Conservation (phyloP, 2,329 filamentous ascomycete genomes). For the Catunica adiposa region DNA sequence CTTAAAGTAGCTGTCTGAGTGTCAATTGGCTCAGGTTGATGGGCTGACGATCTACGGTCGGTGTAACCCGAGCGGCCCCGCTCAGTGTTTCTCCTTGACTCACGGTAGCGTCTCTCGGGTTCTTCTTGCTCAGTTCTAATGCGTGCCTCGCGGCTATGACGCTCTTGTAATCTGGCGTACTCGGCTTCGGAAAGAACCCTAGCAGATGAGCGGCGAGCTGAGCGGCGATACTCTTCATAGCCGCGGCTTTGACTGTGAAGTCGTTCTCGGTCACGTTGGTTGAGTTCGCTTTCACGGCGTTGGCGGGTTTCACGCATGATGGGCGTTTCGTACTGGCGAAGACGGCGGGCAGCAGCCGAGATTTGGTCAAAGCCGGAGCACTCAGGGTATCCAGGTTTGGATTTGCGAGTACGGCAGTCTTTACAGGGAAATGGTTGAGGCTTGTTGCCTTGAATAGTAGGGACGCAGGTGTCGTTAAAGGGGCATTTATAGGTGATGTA, state of each 20-base stretch:
- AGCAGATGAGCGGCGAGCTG: background rate
- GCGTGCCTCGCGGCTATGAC: too few species aligned
- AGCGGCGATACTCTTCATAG: background rate
- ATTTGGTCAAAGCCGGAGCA: background rate
- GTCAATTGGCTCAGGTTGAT: too few species aligned
- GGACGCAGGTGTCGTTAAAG: background rate
- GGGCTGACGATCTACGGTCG: too few species aligned
- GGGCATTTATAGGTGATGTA: background rate
- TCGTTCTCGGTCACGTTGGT: background rate
- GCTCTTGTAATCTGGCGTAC: too few species aligned
- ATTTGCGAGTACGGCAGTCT: background rate
- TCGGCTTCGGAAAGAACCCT: too few species aligned
- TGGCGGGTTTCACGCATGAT: background rate
- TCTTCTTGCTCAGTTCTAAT: too few species aligned
- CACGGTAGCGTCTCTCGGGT: too few species aligned
- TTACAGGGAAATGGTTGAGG: background rate
- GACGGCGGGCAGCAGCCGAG: background rate
- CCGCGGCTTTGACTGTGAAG: background rate
- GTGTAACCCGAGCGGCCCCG: too few species aligned
- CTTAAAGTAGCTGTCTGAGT: too few species aligned
- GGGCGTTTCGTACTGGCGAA: background rate
- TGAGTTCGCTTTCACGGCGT: background rate
- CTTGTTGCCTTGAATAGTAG: background rate
- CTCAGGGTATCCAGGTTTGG: background rate
- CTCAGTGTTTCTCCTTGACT: too few species aligned